Evolutionary conservation across 306 rosid genomes (phyloP).

Genomic region (Prunus salicina): DNA sequence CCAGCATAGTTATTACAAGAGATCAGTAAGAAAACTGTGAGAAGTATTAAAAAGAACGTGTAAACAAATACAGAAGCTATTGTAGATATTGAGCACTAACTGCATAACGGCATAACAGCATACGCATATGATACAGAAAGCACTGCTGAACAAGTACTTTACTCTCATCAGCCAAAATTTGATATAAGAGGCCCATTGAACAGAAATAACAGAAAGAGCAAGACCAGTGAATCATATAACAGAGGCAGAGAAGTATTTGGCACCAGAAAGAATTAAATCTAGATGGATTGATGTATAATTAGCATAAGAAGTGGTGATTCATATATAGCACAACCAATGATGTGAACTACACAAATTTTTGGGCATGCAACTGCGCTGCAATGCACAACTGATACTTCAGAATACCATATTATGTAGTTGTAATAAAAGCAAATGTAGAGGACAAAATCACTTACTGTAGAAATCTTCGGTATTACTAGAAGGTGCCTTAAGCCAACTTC

Average conservation of each 20-base stretch:
- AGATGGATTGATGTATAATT: not conserved
- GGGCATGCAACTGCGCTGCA: not conserved
- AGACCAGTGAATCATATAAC: too few species aligned
- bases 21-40: constrained; percentile 14
- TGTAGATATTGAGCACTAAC: not conserved
- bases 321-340: not conserved
- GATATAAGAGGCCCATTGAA: too few species aligned
- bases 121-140: not conserved
- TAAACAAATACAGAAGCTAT: not conserved
- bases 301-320: not conserved
- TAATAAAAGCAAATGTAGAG: not conserved
- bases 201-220: too few species aligned
- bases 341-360: not conserved
- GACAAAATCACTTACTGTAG: constrained; percentile 57
- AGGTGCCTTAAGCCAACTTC: constrained; percentile 86
- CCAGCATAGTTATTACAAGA: constrained; percentile 1
- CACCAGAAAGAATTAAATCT: not conserved
- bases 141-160: not conserved
- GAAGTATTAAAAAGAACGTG: not conserved
- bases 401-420: not conserved
- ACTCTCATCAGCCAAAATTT: too few species aligned
- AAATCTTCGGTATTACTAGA: constrained; percentile 80
- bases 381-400: not conserved
- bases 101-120: not conserved
- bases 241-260: not conserved